Base-by-base conservation (phyloP, 441 rosid species). In the Metrosideros polymorpha region DNA sequence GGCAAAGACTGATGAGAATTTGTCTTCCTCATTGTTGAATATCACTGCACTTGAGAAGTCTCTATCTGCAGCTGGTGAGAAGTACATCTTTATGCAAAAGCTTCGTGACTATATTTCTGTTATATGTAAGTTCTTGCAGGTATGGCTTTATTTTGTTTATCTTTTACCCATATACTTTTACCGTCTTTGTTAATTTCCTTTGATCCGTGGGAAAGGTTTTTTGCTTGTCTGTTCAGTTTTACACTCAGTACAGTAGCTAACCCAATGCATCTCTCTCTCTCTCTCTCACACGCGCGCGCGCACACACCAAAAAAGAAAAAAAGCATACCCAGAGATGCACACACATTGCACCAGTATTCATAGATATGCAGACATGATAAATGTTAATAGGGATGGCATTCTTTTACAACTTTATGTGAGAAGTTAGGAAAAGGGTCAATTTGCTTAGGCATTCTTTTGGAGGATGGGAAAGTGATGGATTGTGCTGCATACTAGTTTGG, bases 11-110 rank as follows among this genome's bases (percentile, higher is more conserved):
- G 96, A 94, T 92, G 99, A 96, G 85, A 94, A 95, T 91, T 93
- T 96, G 91, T 94, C 98, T 85, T 89, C 95, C 87, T 96, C 99
- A 3, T 94, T 96, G 87, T 87, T 94, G 91, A 94, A 93, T 89
- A 93, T 96, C 87, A 91, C 95, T 88, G 91, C 92, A 83, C 95
- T 96, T 85, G 99, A 97, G 86, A 94, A 91, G 85, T 92, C 98
- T 88, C 91, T 94, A 57, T 87, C 96, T 89, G 97, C 95, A 82
- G 98, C 98, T 86, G 97, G 97, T 92, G 99, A 97, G 95, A 96
- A 95, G 98, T 97, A 92, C 97, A 93, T 97, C 92, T 97, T 95
- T 94, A 94, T 95, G 99, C 99, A 97, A 93, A 95, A 95, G 94
- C 96, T 97, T 89, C 98, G 97, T 92, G 93, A 94, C 93, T 97